These are phyloP conservation scores for Ascochyta lentis DNA, from an alignment of 2,329 filamentous ascomycete genomes.

Conservation along the genomic window DNA sequence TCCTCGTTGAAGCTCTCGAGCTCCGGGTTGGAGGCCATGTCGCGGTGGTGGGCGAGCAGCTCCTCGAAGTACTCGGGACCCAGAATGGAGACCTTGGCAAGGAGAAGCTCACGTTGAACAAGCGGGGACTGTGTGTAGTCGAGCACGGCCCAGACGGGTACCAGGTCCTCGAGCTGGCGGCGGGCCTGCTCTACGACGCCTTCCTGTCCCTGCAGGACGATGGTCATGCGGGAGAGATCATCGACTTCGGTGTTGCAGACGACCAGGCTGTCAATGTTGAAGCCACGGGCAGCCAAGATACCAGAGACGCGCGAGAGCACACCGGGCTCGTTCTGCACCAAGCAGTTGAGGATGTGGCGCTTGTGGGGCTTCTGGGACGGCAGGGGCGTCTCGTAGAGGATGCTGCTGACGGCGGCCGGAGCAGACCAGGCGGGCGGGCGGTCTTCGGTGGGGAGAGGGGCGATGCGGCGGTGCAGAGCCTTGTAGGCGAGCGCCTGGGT, in stretches of 20 bases:
- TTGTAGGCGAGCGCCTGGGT: slow-evolving; percentile 98
- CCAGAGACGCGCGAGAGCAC: slow-evolving; percentile 95
- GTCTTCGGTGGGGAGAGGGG: slow-evolving; percentile 79
- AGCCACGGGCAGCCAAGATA: slow-evolving; percentile 92
- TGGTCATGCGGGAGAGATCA: slow-evolving; percentile 97
- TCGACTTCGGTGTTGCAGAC: slow-evolving; percentile 98
- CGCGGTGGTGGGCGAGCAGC: slow-evolving; percentile 90
- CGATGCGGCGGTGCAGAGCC: slow-evolving; percentile 88
- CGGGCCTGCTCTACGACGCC: slow-evolving; percentile 97
- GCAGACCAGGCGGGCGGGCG: slow-evolving; percentile 83
- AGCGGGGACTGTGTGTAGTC: slow-evolving; percentile 94
- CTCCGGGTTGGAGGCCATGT: slow-evolving; percentile 69
- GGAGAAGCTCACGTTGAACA: slow-evolving; percentile 91
- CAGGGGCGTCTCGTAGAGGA: slow-evolving; percentile 96
- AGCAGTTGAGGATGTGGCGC: slow-evolving; percentile 95
- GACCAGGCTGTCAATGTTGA: slow-evolving; percentile 98
- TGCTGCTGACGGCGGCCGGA: slow-evolving; percentile 94
- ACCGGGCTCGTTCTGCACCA: slow-evolving; percentile 98
- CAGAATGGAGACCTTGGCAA: slow-evolving; percentile 95
- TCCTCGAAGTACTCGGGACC: slow-evolving; percentile 99
- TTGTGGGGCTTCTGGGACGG: slow-evolving; percentile 85
- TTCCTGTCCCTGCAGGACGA: slow-evolving; percentile 94
- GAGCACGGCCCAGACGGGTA: slow-evolving; percentile 96
- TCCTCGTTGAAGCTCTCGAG: slow-evolving; percentile 32
- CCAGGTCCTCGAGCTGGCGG: slow-evolving; percentile 92